Percentiles rank a stretch among this genome's conserved stretches.
phyloP scores from a whole-genome alignment of 345 rosid genomes.

The Euphorbia lathyris region DNA sequence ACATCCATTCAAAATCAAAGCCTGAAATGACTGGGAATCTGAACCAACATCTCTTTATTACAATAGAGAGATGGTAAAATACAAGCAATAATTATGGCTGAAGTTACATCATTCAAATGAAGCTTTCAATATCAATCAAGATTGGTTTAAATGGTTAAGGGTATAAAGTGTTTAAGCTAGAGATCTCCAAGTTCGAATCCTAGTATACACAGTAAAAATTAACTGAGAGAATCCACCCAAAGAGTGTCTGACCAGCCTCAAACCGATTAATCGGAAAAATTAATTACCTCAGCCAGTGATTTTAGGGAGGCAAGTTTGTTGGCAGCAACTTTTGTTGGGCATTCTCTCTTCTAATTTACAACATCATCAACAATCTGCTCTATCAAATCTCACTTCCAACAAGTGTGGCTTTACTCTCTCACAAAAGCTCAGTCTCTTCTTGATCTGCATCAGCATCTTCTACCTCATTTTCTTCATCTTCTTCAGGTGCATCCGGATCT shows the following conservation, averaged over 20 bases:
- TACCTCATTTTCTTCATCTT: slow-evolving; percentile 90
- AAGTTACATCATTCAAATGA: not conserved
- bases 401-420: slow-evolving; percentile 13
- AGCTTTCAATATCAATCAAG: no score
- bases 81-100: not conserved
- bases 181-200: not conserved
- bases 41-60: not conserved
- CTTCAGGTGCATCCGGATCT: slow-evolving; percentile 98
- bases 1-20: no score
- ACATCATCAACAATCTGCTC: not conserved
- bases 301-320: not conserved
- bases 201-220: not conserved
- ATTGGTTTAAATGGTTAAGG: not conserved
- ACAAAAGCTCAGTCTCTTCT: slow-evolving; percentile 87
- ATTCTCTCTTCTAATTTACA: not conserved
- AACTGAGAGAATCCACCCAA: not conserved
- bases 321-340: not conserved
- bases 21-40: not conserved
- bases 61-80: not conserved
- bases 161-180: no score
- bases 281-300: not conserved
- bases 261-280: not conserved
- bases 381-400: not conserved
- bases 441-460: slow-evolving; percentile 96
- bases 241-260: not conserved